These are phyloP conservation scores for Leccinum truebloodii DNA, from an alignment of 768 basidiomycete species.

Conservation along the genomic window DNA sequence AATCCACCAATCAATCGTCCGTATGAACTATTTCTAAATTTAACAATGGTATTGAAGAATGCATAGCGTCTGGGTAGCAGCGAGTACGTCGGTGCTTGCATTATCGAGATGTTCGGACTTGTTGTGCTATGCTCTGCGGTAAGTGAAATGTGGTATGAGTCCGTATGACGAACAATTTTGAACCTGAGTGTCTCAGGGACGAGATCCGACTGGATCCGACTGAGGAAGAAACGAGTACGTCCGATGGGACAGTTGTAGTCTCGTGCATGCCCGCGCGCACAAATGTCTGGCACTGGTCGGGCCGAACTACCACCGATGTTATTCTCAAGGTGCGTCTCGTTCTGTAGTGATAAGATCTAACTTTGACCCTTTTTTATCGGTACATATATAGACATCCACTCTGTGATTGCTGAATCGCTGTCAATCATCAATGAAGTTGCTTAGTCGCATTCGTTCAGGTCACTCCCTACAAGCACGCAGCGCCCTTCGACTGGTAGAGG, in stretches of 20 bases:
- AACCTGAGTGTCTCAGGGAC: constrained; percentile 32
- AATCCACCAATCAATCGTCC: constrained; percentile 50
- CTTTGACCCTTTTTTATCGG: constrained; percentile 27
- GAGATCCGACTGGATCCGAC: constrained; percentile 83
- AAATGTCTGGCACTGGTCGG: constrained; percentile 78
- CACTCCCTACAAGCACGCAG: neutral
- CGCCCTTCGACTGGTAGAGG: neutral
- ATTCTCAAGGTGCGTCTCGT: constrained; percentile 54
- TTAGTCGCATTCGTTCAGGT: constrained; percentile 5
- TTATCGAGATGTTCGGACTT: constrained; percentile 83
- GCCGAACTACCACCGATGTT: constrained; percentile 52
- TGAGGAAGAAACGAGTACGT: constrained; percentile 61
- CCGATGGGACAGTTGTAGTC: constrained; percentile 63
- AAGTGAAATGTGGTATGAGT: constrained; percentile 21
- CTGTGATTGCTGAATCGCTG: constrained; percentile 60
- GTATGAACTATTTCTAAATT: constrained; percentile 11
- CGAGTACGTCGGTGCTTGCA: constrained; percentile 62
- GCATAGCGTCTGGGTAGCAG: constrained; percentile 85
- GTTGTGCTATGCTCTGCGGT: constrained; percentile 84
- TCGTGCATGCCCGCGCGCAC: constrained; percentile 88
- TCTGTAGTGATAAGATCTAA: constrained; percentile 6
- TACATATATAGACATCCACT: constrained; percentile 52
- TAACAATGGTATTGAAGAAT: constrained; percentile 75
- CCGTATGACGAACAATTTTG: neutral
- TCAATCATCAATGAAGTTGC: constrained; percentile 26